Conservation (phyloP, 495 filamentous ascomycete species). For the Penicillium diatomitis region DNA sequence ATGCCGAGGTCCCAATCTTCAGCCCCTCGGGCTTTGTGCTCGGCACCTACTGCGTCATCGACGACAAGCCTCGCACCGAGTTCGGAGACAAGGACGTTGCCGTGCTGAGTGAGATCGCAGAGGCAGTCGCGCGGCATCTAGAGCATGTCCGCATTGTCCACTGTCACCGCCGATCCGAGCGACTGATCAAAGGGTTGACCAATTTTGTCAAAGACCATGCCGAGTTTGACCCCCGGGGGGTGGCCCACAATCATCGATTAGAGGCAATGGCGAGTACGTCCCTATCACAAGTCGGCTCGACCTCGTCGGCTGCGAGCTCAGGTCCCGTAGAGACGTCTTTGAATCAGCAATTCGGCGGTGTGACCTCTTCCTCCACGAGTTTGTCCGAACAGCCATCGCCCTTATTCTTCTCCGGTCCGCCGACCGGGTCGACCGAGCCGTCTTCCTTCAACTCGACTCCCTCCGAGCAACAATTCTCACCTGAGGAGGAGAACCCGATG, state of each 20-base stretch:
- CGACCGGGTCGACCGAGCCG: conserved; percentile 2
- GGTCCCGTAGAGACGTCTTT: background rate
- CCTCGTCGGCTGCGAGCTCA: background rate
- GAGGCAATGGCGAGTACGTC: background rate
- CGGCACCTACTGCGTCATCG: conserved; percentile 52
- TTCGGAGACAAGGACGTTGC: conserved; percentile 19
- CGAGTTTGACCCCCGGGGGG: conserved; percentile 17
- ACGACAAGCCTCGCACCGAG: conserved; percentile 39
- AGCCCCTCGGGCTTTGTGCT: conserved; percentile 51
- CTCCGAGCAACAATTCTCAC: conserved; percentile 5
- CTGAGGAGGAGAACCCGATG: conserved; percentile 7
- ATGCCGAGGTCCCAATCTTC: conserved; percentile 54
- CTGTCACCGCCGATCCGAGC: conserved; percentile 20
- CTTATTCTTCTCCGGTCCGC: background rate
- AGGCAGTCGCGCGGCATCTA: conserved; percentile 23
- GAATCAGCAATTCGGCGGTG: background rate
- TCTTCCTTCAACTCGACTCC: conserved; percentile 8
- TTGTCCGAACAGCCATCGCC: conserved; percentile 2
- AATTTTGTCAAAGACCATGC: conserved; percentile 23
- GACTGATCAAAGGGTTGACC: conserved; percentile 23
- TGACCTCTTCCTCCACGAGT: conserved; percentile 2
- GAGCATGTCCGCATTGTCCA: conserved; percentile 23
- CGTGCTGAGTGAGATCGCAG: conserved; percentile 23
- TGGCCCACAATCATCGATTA: conserved; percentile 6
- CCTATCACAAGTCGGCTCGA: background rate